Evolutionary conservation across 345 rosid species (phyloP).

Genomic region (Pistacia integerrima): DNA sequence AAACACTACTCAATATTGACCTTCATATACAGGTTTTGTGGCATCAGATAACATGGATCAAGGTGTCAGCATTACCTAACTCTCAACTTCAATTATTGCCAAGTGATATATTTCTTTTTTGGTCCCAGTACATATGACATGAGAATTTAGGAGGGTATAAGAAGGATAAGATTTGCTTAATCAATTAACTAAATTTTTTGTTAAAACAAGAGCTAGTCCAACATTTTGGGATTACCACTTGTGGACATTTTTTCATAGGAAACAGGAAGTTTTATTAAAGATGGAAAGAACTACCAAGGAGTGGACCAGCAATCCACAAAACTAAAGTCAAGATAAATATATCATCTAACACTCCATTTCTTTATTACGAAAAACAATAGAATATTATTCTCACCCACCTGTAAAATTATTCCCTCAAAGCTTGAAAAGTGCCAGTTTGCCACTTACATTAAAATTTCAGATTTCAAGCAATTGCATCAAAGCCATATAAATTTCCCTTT

Average conservation of each 20-base stretch:
- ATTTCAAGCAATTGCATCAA: neutral
- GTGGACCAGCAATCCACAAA: no score
- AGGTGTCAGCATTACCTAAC: neutral
- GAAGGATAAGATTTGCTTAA: neutral
- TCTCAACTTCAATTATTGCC: neutral
- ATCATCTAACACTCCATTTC: no score
- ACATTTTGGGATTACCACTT: no score
- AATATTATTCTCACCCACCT: neutral
- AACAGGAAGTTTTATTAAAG: no score
- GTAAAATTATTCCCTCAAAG: neutral
- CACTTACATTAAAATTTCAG: neutral
- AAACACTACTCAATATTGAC: neutral
- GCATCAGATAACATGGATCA: neutral
- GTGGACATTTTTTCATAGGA: no score
- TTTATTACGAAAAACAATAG: no score
- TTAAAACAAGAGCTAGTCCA: no score
- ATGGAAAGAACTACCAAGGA: no score
- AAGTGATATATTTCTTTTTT: neutral
- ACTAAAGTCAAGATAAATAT: no score
- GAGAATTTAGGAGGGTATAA: neutral
- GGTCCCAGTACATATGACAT: neutral
- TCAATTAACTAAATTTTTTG: neutral
- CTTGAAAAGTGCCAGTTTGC: neutral
- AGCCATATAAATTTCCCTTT: neutral
- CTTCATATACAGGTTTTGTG: neutral